phyloP scores from a whole-genome alignment of 176 grass and related monocot genomes.

The Oryza punctata region DNA sequence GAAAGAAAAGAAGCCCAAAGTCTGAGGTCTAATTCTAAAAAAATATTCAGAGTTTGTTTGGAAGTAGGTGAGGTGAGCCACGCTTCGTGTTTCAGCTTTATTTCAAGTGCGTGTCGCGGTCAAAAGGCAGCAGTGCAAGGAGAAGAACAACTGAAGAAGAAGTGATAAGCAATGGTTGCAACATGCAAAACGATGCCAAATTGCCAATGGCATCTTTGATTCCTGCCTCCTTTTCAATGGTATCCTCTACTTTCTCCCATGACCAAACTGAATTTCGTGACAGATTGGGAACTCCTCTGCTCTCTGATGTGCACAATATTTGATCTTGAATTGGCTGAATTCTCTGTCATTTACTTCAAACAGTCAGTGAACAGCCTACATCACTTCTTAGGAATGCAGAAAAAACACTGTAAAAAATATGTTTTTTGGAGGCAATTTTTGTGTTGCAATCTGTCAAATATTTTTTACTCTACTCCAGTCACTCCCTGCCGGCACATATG shows the following conservation, averaged over 20 bases:
- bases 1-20: background rate
- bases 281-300: background rate
- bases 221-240: constrained; percentile 14
- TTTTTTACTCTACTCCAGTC: background rate
- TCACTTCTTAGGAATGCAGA: no score
- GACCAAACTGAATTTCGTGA: background rate
- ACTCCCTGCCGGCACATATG: background rate
- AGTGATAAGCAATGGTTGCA: background rate
- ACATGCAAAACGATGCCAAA: background rate
- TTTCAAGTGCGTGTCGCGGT: constrained; percentile 53
- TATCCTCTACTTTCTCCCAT: background rate
- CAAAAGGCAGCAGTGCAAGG: constrained; percentile 28
- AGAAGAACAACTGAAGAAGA: background rate
- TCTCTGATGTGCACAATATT: background rate
- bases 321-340: background rate
- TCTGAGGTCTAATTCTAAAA: background rate
- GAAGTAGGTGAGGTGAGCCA: constrained; percentile 43
- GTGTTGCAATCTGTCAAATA: no score
- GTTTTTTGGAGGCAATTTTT: no score
- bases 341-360: background rate
- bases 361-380: no score
- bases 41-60: constrained; percentile 2
- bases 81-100: constrained; percentile 36
- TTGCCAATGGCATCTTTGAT: background rate
- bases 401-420: no score